These are phyloP conservation scores for Cordyceps cateniannulata DNA, from an alignment of 2,329 filamentous ascomycete genomes.

Conservation along the genomic window DNA sequence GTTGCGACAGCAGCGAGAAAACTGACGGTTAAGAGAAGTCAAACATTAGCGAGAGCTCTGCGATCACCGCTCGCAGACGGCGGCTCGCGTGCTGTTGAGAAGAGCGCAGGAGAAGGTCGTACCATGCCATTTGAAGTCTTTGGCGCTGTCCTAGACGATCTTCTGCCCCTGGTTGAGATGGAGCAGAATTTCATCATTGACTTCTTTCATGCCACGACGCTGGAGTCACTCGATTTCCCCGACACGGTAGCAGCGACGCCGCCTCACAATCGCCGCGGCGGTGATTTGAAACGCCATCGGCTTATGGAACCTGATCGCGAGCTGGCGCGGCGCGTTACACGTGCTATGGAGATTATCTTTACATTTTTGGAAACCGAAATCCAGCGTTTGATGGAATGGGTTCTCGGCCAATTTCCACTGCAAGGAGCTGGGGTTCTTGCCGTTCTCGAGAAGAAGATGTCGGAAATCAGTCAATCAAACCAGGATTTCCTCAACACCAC, in stretches of 20 bases:
- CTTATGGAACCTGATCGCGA: conserved; percentile 84
- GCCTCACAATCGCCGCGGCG: conserved; percentile 63
- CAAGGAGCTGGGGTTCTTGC: conserved; percentile 87
- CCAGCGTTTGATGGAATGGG: conserved; percentile 77
- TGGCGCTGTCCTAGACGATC: conserved; percentile 69
- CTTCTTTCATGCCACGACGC: conserved; percentile 89
- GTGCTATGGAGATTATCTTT: conserved; percentile 85
- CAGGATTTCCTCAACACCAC: conserved; percentile 83
- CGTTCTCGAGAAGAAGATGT: conserved; percentile 70
- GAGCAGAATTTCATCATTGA: conserved; percentile 98
- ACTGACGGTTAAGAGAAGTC: conserved; percentile 87
- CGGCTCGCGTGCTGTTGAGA: conserved; percentile 45
- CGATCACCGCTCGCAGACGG: conserved; percentile 62
- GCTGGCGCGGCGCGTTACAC: conserved; percentile 76
- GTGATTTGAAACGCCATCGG: conserved; percentile 66
- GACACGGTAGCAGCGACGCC: conserved; percentile 64
- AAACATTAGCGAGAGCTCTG: conserved; percentile 71
- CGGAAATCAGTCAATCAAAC: conserved; percentile 78
- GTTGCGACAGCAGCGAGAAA: conserved; percentile 75
- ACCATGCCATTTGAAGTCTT: conserved; percentile 78
- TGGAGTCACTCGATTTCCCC: conserved; percentile 74
- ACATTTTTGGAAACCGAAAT: conserved; percentile 73
- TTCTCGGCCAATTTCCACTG: conserved; percentile 71
- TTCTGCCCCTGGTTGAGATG: conserved; percentile 75
- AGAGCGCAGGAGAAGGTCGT: conserved; percentile 54